Evolutionary conservation across 2,329 filamentous ascomycete species (phyloP), one percentile per base, ranked within the genome.

Genomic region (Plenodomus biglobosus): DNA sequence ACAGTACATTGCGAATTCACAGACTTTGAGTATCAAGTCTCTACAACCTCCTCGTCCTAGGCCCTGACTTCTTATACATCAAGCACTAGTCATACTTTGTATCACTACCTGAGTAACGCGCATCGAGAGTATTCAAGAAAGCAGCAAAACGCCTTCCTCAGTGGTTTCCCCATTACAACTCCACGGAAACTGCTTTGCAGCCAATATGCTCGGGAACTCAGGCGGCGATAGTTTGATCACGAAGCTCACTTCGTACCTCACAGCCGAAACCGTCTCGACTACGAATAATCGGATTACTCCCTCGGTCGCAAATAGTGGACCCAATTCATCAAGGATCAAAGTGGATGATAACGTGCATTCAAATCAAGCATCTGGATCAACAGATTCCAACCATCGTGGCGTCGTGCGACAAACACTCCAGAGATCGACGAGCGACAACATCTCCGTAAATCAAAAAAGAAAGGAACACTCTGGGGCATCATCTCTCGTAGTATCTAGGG

Each of bases 181-280:
- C 8, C 15, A 32, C 27, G 27, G 27, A 32, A 3, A 8, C 8
- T 32, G 8, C 27, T 32, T 15, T 32, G 15, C 13, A 11, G 11
- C 13, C 27, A 32, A 13, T 8, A 42, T 52, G 38, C 27, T 48
- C 38, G 34, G 17, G 22, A 16, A 38, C 3, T 48, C 49, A 7
- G 27, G 27, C 16, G 24, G 41, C 24, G 50, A 50, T 19, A 32
- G 43, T 13, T 21, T 45, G 8, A 45, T 52, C 20, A 40, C 45
- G 3, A 52, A 42, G 22, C 42, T 46, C 42, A 40, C 46, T 38
- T 45, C 49, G 17, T 40, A 44, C 20, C 39, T 49, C 20, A 30
- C 39, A 16, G 5, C 20, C 3, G 46, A 49, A 24, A 45, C 24
- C n/a, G 37, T 16, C 8, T 24, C 22, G 10, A 24, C 5, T 24